Evolutionary conservation across 2,329 filamentous ascomycete genomes (phyloP), one percentile per base, ranked within the genome.

Genomic region (Coccinonectria pachysandricola): DNA sequence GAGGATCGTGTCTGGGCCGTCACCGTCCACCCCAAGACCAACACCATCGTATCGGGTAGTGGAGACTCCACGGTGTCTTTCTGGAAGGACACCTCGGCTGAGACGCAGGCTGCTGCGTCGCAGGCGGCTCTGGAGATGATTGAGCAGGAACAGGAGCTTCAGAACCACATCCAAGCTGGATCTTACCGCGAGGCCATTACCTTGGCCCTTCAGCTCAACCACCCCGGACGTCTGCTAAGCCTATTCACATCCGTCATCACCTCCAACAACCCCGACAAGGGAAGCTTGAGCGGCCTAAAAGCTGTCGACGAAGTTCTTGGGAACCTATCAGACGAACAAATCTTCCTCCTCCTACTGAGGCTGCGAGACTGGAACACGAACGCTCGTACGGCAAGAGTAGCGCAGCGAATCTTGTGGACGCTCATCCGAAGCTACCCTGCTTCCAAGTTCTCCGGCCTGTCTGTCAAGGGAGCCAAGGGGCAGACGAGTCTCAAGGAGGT

Each of bases 331-430:
- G 79, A 91, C 42, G 80, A 88, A 42, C 88, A 96, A 51, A 70
- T 98, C 9, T 92, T 84, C 56, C 65, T 75, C 6, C 68, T 98
- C 9, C 68, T 98, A 1, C 64, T 88, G 19, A 69, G 91, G 32
- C 58, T 95, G 22, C 71, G 92, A 23, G 91, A 98, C 57, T 98
- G 91, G 91, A 98, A 98, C 52, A 93, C 91, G 4, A 96, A 96
- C 44, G 86, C 85, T 0, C 71, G 84, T 35, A 93, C 85, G 4
- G 79, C 86, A 1, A 71, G 77, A 5, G 75, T 96, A 1, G 82
- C 91, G 1, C 91, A 98, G 56, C 74, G 79, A 17, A 78, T 98
- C 9, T 60, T 98, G 6, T 80, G 76, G 62, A 74, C 81, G 2
- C 50, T 98, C 6, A 75, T 94, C 26, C 75, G 75, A 39, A 81